Base-by-base conservation (phyloP, 106 monocot genomes). In the Acanthochlamys bracteata region DNA sequence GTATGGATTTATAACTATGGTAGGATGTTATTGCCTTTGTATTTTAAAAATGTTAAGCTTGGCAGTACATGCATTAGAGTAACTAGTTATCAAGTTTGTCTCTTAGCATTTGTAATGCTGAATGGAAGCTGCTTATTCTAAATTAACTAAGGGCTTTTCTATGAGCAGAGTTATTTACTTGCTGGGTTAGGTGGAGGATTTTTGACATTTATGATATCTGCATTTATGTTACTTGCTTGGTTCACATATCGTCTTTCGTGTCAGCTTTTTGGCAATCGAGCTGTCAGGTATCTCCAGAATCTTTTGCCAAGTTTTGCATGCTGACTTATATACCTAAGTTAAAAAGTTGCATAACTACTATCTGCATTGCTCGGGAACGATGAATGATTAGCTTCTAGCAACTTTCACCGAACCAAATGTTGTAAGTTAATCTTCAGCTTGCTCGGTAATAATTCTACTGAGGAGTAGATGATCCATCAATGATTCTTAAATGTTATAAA, bases 101-200 rank as follows among this genome's bases (percentile, higher is more conserved):
- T n/a, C n/a, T n/a, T n/a, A n/a, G n/a, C n/a, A n/a, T n/a, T n/a
- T n/a, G n/a, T n/a, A n/a, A n/a, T n/a, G n/a, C n/a, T n/a, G n/a
- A n/a, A n/a, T n/a, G n/a, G n/a, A n/a, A n/a, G n/a, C n/a, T n/a
- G n/a, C n/a, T n/a, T n/a, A 63, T 41, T 39, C 62, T 23, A 7
- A 42, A 20, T 9, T 21, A 45, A 49, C 39, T 11, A 66, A n/a
- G 11, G 3, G 25, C 12, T 25, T 72, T 22, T 60, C 55, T 73
- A 23, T 68, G 12, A 59, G n/a, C 81, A 98, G 98, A 91, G 46
- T 61, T 98, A 81, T 79, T 53, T 77, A 23, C 24, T 86, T 17
- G 64, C 76, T 66, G 91, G 91, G 21, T 64, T 98, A 19, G 73
- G 83, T 66, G 92, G 92, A 78, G 98, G 92, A 67, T 89, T 79